Evolutionary conservation across 352 stramenopile genomes (phyloP), one percentile per base, ranked within the genome.

Genomic region (Pythium diclinum): DNA sequence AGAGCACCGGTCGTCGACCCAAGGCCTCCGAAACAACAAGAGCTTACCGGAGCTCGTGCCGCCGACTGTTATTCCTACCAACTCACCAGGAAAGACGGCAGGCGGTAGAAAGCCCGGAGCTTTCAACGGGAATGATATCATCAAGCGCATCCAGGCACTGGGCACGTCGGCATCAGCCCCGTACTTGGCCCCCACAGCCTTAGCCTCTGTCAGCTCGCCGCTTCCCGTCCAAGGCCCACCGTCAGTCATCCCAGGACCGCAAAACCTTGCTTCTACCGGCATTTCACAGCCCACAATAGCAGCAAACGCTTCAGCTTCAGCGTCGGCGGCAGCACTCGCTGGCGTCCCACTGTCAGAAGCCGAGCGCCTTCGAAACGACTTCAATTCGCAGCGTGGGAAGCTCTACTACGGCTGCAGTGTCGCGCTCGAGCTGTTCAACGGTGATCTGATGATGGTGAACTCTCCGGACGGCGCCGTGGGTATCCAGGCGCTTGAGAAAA

Each of bases 351-450:
- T 60, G 6, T 56, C 59, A 33, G 81, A 90, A 14, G 78, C 81
- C 1, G 79, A 91, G 36, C 83, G 84, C 21, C 64, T 91, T 42
- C 78, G 74, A n/a, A 88, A 89, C 61, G 81, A 81, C 60, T 89
- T 91, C 56, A 89, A 88, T 61, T 85, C 81, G 10, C 81, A 91
- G 68, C 59, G 65, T 6, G 78, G 77, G 10, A 62, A 79, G 56
- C 65, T 91, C 1, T 91, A 84, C 14, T 91, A 84, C 40, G 81
- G 81, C 51, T 91, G 78, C 48, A 88, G 78, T 47, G 75, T 91
- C 38, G 81, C 81, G 8, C 61, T 91, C 7, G 79, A 91, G 72
- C 67, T 89, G 40, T 91, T 89, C 71, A 91, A 91, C 59, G 81
- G 81, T 3, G 69, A 91, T n/a, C 46, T 91, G 30, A 78, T 91